These are phyloP conservation scores for Salicornia ramosissima DNA, from an alignment of 148 eudicot species.

Conservation along the genomic window DNA sequence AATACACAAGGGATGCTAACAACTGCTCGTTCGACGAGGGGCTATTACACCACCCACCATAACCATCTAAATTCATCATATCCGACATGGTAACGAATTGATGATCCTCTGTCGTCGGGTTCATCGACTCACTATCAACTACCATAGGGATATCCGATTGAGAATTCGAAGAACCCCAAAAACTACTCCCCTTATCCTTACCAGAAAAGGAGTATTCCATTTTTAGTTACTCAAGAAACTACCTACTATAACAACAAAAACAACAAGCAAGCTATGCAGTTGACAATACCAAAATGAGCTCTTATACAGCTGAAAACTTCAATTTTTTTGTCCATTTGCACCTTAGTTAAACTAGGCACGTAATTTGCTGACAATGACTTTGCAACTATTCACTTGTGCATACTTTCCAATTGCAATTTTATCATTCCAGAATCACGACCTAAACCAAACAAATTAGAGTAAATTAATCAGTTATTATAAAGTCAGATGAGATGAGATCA, in stretches of 20 bases:
- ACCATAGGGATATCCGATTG: slow-evolving; percentile 29
- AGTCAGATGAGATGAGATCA: not conserved
- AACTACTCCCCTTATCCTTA: slow-evolving; percentile 31
- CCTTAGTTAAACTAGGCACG: not conserved
- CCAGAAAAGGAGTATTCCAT: slow-evolving; percentile 46
- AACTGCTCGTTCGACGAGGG: slow-evolving; percentile 58
- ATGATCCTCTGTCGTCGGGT: slow-evolving; percentile 35
- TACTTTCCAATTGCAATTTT: not conserved
- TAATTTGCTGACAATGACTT: not conserved
- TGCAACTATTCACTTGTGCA: not conserved
- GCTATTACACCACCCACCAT: slow-evolving; percentile 69
- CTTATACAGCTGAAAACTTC: slow-evolving; percentile 7
- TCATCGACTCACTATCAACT: slow-evolving; percentile 30
- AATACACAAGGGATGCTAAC: slow-evolving; percentile 44
- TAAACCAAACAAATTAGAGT: not conserved
- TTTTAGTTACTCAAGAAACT: slow-evolving; percentile 1
- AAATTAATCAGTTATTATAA: not conserved
- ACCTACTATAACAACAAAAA: slow-evolving; percentile 1
- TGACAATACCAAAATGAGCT: slow-evolving; percentile 3
- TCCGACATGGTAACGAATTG: slow-evolving; percentile 37
- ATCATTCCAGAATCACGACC: slow-evolving; percentile 5
- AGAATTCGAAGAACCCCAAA: slow-evolving; percentile 30
- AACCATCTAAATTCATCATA: slow-evolving; percentile 52
- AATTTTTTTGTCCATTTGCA: slow-evolving; percentile 18
- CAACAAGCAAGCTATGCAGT: not conserved